Evolutionary conservation across 306 rosid species (phyloP).

Genomic region (Clitoria ternatea): DNA sequence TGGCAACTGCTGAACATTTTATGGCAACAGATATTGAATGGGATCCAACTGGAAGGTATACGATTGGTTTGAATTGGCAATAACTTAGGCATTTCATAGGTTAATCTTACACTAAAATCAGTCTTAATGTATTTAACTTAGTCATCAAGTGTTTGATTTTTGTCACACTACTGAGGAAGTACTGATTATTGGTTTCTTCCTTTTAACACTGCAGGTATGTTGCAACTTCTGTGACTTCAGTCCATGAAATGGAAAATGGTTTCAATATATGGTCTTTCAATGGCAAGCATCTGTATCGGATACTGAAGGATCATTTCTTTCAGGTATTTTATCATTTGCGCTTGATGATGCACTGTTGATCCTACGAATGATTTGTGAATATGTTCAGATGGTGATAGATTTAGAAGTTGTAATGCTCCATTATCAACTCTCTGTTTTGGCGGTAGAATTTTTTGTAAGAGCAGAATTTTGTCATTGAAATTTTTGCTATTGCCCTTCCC

Average conservation of each 20-base stretch:
- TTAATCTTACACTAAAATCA: neutral
- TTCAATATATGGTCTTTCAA: slow-evolving; percentile 89
- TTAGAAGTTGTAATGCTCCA: neutral
- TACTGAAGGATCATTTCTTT: slow-evolving; percentile 75
- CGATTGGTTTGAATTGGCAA: neutral
- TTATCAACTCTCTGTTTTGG: neutral
- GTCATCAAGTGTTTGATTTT: neutral
- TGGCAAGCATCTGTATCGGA: slow-evolving; percentile 81
- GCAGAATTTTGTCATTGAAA: neutral
- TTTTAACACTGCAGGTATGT: slow-evolving; percentile 53
- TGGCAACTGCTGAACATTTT: slow-evolving; percentile 79
- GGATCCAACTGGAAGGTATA: slow-evolving; percentile 95
- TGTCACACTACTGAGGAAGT: neutral
- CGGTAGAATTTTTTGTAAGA: neutral
- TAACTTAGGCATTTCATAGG: neutral
- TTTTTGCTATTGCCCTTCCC: neutral
- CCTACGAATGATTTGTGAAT: neutral
- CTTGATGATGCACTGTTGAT: neutral
- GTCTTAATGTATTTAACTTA: neutral
- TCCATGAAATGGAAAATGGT: slow-evolving; percentile 98
- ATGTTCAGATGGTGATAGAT: neutral
- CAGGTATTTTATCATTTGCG: slow-evolving; percentile 47
- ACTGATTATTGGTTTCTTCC: neutral
- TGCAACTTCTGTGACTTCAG: slow-evolving; percentile 88
- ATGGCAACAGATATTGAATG: slow-evolving; percentile 82